Evolutionary conservation across 257 asterid species (phyloP), one percentile per base, ranked within the genome.

Genomic region (Jasminum sambac): DNA sequence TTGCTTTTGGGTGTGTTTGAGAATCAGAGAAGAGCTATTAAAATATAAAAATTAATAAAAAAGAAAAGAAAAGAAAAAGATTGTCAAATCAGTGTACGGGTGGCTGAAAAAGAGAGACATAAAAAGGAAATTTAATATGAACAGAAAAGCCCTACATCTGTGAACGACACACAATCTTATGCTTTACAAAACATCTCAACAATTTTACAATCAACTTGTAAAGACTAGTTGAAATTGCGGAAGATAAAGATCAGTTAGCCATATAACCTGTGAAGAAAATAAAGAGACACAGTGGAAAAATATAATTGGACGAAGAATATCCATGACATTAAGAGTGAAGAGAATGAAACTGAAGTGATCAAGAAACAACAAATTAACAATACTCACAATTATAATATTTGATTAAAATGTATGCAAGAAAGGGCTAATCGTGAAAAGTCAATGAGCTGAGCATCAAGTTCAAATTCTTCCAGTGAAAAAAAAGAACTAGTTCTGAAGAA

Each of bases 401-500:
- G 23, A 55, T 55, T 55, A 9, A 23, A 19, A 23, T 55, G n/a
- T 10, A 23, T 9, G 26, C 11, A 19, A 2, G 1, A 23, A 4
- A 10, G 34, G 36, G 21, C 34, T 55, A 55, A 24, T 55, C 36
- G 10, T 23, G 62, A 55, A 55, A 55, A 55, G 10, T 55, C 2
- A 10, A 30, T 4, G 36, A 21, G 2, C 3, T 23, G 14, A 55
- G 36, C 26, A 17, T 52, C 10, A 4, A 55, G 36, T 55, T 10
- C 36, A 23, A 10, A 19, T 55, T 55, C 62, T 21, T 55, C 36
- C 10, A 10, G 14, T 21, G 13, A 55, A 55, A 23, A 55, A 21
- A 50, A 11, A 50, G 10, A 50, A 69, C 12, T 55, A 72, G 73
- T 69, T 30, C 23, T 14, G 57, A 64, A 64, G 66, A 44, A 74